Percentiles rank a stretch among this genome's conserved stretches.
These are phyloP conservation scores for Parascedosporium putredinis DNA, from an alignment of 2,329 filamentous ascomycete genomes.

Conservation along the genomic window DNA sequence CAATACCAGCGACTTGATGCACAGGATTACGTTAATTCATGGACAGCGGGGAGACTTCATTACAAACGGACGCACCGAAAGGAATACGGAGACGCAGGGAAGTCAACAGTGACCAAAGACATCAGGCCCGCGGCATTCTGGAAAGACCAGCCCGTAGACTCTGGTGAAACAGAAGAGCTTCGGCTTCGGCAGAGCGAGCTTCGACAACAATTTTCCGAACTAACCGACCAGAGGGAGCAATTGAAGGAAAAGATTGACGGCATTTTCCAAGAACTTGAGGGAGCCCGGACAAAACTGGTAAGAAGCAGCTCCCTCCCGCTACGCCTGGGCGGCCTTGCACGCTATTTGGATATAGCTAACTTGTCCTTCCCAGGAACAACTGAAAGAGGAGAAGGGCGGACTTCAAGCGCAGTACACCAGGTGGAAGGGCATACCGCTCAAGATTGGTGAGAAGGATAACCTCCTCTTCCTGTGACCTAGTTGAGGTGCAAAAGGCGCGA, in stretches of 20 bases:
- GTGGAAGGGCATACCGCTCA: slow-evolving; percentile 58
- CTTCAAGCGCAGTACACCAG: slow-evolving; percentile 56
- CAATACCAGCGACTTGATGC: slow-evolving; percentile 57
- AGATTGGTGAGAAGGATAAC: slow-evolving; percentile 53
- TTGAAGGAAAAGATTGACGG: slow-evolving; percentile 28
- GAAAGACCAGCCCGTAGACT: slow-evolving; percentile 68
- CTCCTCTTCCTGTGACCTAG: background rate
- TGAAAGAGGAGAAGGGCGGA: slow-evolving; percentile 53
- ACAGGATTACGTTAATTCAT: slow-evolving; percentile 50
- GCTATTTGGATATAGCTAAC: too few species aligned
- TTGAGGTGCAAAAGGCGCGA: background rate
- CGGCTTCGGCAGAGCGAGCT: slow-evolving; percentile 39
- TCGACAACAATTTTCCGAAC: slow-evolving; percentile 20
- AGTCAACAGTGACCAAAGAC: slow-evolving; percentile 55
- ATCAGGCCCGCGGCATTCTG: slow-evolving; percentile 57
- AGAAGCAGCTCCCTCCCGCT: slow-evolving; percentile 12
- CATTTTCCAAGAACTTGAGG: slow-evolving; percentile 29
- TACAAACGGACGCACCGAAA: slow-evolving; percentile 59
- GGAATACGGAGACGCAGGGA: slow-evolving; percentile 70
- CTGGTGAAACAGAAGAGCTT: slow-evolving; percentile 51
- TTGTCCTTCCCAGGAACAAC: slow-evolving; percentile 26
- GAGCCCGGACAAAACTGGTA: slow-evolving; percentile 21
- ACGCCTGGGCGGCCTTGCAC: too few species aligned
- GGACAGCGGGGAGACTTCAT: slow-evolving; percentile 55
- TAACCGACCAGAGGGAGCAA: slow-evolving; percentile 24